A percentile compares a stretch with the other conserved stretches of the same genome.
Conservation (phyloP, 2,329 filamentous ascomycete species). For the Alternaria gansuensis region DNA sequence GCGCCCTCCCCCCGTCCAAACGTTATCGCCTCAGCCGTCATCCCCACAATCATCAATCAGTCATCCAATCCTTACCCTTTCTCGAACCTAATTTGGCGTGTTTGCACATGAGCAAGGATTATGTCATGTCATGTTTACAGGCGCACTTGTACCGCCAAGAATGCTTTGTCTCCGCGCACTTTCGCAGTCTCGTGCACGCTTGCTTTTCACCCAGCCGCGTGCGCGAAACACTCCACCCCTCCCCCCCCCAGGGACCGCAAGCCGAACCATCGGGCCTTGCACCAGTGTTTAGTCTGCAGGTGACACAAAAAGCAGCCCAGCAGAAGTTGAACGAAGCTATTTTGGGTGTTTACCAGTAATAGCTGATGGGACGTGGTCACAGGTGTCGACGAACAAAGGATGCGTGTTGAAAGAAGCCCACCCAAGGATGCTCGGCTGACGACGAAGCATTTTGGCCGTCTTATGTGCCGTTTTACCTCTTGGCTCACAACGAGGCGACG, state of each 20-base stretch:
- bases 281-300: neutral
- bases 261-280: slow-evolving; percentile 7
- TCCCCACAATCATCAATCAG: slow-evolving; percentile 1
- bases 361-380: slow-evolving; percentile 1
- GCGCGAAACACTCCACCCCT: slow-evolving; percentile 12
- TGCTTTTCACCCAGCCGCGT: slow-evolving; percentile 16
- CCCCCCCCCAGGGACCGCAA: slow-evolving; percentile 4
- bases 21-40: slow-evolving; percentile 16
- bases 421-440: slow-evolving; percentile 45
- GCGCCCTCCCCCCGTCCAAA: slow-evolving; percentile 10
- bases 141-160: slow-evolving; percentile 11
- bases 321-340: neutral
- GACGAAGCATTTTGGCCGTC: slow-evolving; percentile 21
- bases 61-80: slow-evolving; percentile 1
- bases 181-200: slow-evolving; percentile 10
- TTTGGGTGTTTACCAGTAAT: neutral
- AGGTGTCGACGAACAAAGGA: slow-evolving; percentile 13
- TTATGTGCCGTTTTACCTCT: slow-evolving; percentile 21
- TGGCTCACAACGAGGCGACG: slow-evolving; percentile 31
- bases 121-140: slow-evolving; percentile 12
- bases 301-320: slow-evolving; percentile 3
- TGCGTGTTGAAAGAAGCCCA: slow-evolving; percentile 47
- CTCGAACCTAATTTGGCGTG: slow-evolving; percentile 1
- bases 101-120: slow-evolving; percentile 5
- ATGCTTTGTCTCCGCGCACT: slow-evolving; percentile 8